Conservation (phyloP, 768 basidiomycete genomes). For the Tricholoma bakamatsutake region DNA sequence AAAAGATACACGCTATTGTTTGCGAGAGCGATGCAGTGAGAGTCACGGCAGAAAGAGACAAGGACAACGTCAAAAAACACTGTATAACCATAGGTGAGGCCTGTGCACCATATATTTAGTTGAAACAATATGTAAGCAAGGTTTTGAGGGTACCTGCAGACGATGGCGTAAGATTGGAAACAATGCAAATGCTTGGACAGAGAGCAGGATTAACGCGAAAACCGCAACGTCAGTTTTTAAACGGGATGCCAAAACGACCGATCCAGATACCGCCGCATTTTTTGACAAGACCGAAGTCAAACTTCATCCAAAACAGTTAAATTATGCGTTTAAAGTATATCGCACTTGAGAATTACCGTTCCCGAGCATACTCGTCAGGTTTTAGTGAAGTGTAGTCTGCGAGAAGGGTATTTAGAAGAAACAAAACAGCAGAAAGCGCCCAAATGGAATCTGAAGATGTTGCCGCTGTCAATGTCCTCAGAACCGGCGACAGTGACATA, state of each 20-base stretch:
- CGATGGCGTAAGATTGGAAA: constrained; percentile 76
- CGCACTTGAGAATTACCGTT: constrained; percentile 40
- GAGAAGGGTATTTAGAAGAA: constrained; percentile 74
- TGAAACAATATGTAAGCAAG: constrained; percentile 5
- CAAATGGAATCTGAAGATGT: constrained; percentile 97
- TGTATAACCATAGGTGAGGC: constrained; percentile 41
- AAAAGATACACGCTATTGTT: constrained; percentile 48
- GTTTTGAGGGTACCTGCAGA: constrained; percentile 46
- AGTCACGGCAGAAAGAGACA: constrained; percentile 44
- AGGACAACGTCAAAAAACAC: constrained; percentile 43
- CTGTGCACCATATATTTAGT: constrained; percentile 25
- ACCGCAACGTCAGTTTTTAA: constrained; percentile 78
- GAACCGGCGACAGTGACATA: constrained; percentile 85
- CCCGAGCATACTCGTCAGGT: constrained; percentile 40
- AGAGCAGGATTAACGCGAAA: constrained; percentile 82
- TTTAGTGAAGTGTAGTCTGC: constrained; percentile 70
- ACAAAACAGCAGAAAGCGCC: constrained; percentile 85
- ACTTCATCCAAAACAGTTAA: constrained; percentile 30
- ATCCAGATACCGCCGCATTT: constrained; percentile 89
- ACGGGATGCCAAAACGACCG: constrained; percentile 90
- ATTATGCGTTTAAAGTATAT: constrained; percentile 16
- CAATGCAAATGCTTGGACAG: constrained; percentile 78
- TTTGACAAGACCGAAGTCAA: constrained; percentile 80
- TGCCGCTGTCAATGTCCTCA: constrained; percentile 88
- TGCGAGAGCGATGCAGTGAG: constrained; percentile 51